Evolutionary conservation across 2,329 filamentous ascomycete species (phyloP).

Genomic region (Phyllosticta paracitricarpa): DNA sequence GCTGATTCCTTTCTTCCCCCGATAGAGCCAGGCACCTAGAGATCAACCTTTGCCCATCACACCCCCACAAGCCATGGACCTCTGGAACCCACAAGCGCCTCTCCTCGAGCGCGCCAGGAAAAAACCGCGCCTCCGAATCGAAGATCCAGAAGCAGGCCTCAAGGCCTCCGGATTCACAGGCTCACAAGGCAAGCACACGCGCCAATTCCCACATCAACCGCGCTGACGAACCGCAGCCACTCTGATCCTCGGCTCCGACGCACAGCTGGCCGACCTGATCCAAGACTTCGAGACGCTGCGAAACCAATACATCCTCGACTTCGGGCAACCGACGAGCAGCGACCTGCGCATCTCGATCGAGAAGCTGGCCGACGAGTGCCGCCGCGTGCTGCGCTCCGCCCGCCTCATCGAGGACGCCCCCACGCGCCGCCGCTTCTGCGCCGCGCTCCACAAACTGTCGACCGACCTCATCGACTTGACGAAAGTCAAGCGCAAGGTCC

Average conservation of each 20-base stretch:
- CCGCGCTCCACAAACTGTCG: background rate
- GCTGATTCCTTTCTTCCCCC: background rate
- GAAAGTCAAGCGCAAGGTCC: background rate
- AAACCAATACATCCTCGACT: background rate
- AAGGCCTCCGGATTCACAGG: background rate
- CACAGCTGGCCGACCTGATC: background rate
- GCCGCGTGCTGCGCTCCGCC: background rate
- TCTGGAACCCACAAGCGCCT: background rate
- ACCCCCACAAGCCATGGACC: background rate
- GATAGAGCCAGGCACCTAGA: background rate
- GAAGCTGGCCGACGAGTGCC: background rate
- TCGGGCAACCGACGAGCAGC: background rate
- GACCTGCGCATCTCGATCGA: background rate
- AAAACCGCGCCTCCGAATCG: background rate
- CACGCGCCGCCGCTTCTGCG: background rate
- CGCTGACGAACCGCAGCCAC: background rate
- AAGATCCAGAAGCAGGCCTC: background rate
- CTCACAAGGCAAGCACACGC: background rate
- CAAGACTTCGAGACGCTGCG: background rate
- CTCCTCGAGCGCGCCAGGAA: background rate
- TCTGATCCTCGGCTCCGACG: background rate
- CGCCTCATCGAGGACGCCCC: background rate
- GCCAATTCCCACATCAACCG: background rate
- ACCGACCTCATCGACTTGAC: background rate
- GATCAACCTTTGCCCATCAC: background rate